Percentiles rank a stretch among this genome's conserved stretches.
phyloP scores from a whole-genome alignment of 306 rosid species.

The Trifolium subterraneum region DNA sequence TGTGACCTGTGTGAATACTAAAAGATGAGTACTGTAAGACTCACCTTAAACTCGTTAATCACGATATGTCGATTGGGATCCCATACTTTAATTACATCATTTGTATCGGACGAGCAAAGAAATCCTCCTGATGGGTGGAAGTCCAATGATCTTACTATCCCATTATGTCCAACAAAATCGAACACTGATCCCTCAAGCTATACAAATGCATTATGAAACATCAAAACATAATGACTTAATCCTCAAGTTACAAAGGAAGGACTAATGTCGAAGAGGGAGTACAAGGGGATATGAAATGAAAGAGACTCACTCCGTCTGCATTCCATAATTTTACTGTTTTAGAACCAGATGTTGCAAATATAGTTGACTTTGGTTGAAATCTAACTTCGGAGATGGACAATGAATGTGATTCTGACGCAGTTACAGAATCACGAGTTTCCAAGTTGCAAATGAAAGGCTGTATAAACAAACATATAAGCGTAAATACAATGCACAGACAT shows the following conservation, averaged over 20 bases:
- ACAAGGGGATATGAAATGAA: not conserved
- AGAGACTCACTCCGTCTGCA: not conserved
- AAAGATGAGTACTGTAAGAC: not conserved
- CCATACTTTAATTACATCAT: not conserved
- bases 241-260: not conserved
- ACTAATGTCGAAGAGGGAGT: no score
- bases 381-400: not conserved
- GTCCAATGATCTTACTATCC: not conserved
- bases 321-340: constrained; percentile 4
- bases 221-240: not conserved
- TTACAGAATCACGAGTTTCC: not conserved
- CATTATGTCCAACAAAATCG: not conserved
- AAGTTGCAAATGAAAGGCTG: constrained; percentile 9
- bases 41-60: not conserved
- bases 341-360: constrained; percentile 4
- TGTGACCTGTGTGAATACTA: not conserved
- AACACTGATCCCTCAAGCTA: not conserved
- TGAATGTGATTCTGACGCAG: not conserved
- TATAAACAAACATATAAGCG: not conserved
- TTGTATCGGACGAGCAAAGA: not conserved
- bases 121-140: not conserved
- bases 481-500: not conserved
- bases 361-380: not conserved
- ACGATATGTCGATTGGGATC: not conserved
- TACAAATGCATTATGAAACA: not conserved